These are phyloP conservation scores for Coniella vitis DNA, from an alignment of 2,329 filamentous ascomycete species.

Conservation along the genomic window DNA sequence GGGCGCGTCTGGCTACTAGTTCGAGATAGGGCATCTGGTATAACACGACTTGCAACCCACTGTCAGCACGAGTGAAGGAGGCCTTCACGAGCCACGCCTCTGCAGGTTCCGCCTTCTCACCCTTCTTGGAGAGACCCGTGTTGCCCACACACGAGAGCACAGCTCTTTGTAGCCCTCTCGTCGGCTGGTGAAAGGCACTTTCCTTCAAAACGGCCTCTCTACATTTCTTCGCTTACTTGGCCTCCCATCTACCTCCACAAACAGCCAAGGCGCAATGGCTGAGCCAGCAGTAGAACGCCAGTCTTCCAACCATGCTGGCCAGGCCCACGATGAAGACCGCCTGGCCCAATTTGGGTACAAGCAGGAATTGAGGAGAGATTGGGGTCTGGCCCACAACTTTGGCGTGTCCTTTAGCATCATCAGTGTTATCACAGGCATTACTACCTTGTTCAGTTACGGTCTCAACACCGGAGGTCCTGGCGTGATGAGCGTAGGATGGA, in stretches of 20 bases:
- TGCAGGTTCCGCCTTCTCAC: too few species aligned
- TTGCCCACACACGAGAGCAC: neutral
- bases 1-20: neutral
- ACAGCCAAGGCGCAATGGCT: constrained; percentile 4
- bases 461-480: constrained; percentile 47
- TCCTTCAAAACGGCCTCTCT: too few species aligned
- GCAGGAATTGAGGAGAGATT: constrained; percentile 51
- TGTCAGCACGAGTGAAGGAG: too few species aligned
- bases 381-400: constrained; percentile 54
- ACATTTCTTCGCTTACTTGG: too few species aligned
- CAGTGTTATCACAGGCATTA: constrained; percentile 53
- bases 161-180: neutral
- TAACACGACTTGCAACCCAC: neutral
- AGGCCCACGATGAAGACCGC: constrained; percentile 40
- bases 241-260: neutral
- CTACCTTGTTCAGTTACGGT: constrained; percentile 51
- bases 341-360: constrained; percentile 53
- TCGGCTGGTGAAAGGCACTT: neutral
- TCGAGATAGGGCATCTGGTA: neutral
- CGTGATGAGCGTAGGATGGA: constrained; percentile 50
- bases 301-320: constrained; percentile 17
- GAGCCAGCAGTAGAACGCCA: constrained; percentile 22
- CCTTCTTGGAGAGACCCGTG: too few species aligned
- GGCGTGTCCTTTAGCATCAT: constrained; percentile 57
- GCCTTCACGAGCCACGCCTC: too few species aligned